These are phyloP conservation scores for Rasamsonia emersonii DNA, from an alignment of 2,329 filamentous ascomycete genomes.

Conservation along the genomic window DNA sequence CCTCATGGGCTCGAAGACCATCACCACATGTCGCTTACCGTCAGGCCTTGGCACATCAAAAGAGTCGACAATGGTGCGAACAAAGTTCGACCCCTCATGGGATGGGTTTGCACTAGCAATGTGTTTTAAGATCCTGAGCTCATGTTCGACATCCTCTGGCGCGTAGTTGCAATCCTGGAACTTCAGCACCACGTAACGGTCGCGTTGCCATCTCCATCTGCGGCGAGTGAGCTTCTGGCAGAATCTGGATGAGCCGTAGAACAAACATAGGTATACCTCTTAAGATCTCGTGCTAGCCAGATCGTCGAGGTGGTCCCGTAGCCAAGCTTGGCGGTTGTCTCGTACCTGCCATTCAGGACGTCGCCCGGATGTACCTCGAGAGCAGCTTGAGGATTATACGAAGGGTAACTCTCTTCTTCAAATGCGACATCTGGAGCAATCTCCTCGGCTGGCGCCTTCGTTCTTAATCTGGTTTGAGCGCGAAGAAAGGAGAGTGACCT, in stretches of 20 bases:
- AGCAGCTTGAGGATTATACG: neutral
- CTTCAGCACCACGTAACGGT: conserved; percentile 22
- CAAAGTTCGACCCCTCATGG: conserved; percentile 19
- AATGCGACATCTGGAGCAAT: too few species aligned
- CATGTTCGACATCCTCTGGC: conserved; percentile 25
- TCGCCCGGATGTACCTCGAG: conserved; percentile 23
- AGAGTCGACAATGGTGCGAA: conserved; percentile 9
- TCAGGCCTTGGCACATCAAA: neutral
- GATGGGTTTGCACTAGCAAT: conserved; percentile 18
- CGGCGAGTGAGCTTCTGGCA: conserved; percentile 2
- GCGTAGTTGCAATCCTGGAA: conserved; percentile 19
- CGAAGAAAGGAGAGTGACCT: too few species aligned
- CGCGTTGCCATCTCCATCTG: conserved; percentile 10
- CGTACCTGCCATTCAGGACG: conserved; percentile 20
- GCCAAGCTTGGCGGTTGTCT: conserved; percentile 26
- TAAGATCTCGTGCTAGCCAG: conserved; percentile 28
- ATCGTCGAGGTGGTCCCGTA: conserved; percentile 26
- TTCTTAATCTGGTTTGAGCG: too few species aligned
- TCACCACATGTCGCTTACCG: conserved; percentile 24
- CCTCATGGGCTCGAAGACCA: conserved; percentile 34
- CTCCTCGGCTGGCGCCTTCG: too few species aligned
- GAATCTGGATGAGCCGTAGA: too few species aligned
- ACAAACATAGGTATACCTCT: conserved; percentile 11
- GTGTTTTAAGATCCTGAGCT: conserved; percentile 35
- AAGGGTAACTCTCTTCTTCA: neutral